Evolutionary conservation across 495 filamentous ascomycete species (phyloP).

Genomic region (Hyphodiscus hymeniophilus): DNA sequence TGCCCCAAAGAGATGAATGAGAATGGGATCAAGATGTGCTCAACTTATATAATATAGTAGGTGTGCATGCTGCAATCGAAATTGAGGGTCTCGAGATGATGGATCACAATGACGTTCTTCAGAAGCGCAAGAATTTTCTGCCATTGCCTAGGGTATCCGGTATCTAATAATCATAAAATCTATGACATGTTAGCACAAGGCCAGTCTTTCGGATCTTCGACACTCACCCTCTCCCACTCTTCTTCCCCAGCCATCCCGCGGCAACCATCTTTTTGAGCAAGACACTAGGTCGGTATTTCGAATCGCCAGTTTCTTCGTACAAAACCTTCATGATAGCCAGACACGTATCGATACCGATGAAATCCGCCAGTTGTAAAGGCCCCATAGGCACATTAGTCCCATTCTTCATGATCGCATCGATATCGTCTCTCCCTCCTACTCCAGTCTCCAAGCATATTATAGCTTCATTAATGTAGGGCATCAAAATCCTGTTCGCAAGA

Average conservation of each 20-base stretch:
- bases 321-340: slow-evolving; percentile 95
- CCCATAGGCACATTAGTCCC: slow-evolving; percentile 99
- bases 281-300: slow-evolving; percentile 86
- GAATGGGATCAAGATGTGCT: not conserved
- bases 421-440: slow-evolving; percentile 77
- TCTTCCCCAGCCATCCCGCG: slow-evolving; percentile 97
- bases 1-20: not conserved
- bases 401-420: slow-evolving; percentile 98
- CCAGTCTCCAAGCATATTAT: slow-evolving; percentile 94
- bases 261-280: slow-evolving; percentile 91
- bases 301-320: slow-evolving; percentile 84
- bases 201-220: not conserved
- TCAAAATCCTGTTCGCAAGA: slow-evolving; percentile 91
- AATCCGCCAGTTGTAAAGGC: slow-evolving; percentile 86
- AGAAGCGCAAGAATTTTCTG: too few species aligned
- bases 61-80: too few species aligned
- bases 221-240: slow-evolving; percentile 85
- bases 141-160: too few species aligned
- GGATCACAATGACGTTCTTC: too few species aligned
- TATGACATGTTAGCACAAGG: slow-evolving; percentile 4
- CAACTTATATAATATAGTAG: too few species aligned
- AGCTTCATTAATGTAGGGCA: slow-evolving; percentile 99
- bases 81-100: too few species aligned
- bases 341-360: slow-evolving; percentile 96
- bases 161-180: slow-evolving; percentile 26